Evolutionary conservation across 2,329 filamentous ascomycete species (phyloP), one percentile per base, ranked within the genome.

Genomic region (Fusarium stilboides): DNA sequence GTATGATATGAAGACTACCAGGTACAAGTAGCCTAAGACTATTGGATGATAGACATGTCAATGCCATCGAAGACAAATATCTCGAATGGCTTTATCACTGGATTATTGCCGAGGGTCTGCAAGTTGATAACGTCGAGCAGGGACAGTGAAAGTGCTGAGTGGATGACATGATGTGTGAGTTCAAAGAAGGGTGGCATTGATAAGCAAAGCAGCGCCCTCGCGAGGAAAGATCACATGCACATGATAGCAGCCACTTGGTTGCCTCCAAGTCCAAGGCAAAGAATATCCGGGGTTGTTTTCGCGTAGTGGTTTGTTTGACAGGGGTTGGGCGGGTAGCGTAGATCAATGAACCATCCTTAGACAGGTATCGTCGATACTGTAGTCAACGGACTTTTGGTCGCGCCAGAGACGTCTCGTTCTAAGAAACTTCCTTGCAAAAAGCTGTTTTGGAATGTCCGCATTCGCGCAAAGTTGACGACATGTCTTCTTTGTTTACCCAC

Each of bases 191-290:
- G 19, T 33, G 26, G 28, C 36, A 15, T 46, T 49, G 39, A 50
- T 50, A 50, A 12, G 43, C n/a, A 55, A 20, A 28, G 42, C 15
- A 45, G 33, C 60, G 33, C 45, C 55, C 45, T 57, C 37, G 37
- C 36, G 36, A 34, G 33, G 26, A 39, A 45, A 24, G 31, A 69
- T 69, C 60, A 69, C 65, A 69, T 62, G 60, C 42, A 24, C 14
- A 64, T 42, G 26, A 42, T 58, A 6, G 28, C 42, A 36, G 14
- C 15, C 33, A 46, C 40, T 52, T 33, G 39, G 34, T 22, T 46
- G 36, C 37, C 17, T 37, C 28, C 20, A 42, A 54, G 28, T 31
- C 5, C 28, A 31, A 15, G 42, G 49, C 17, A 34, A 42, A 55
- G 34, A 42, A 43, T 55, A 43, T 42, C 50, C 49, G 42, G 22